These are phyloP conservation scores for Phylloporus arenicola DNA, from an alignment of 768 basidiomycete species.

Conservation along the genomic window DNA sequence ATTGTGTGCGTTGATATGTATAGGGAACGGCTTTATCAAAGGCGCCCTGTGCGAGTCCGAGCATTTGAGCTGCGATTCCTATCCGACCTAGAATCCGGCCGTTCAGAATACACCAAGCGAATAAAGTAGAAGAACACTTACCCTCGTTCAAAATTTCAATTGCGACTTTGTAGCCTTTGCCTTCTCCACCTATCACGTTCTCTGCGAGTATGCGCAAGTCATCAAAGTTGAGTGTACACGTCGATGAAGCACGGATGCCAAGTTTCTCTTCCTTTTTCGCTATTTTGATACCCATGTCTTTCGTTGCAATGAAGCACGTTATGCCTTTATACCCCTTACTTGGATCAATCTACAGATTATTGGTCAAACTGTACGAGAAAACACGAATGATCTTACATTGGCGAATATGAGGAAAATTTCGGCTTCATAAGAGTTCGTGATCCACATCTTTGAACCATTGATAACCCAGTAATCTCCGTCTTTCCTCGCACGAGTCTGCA, in stretches of 20 bases:
- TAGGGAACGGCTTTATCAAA: constrained; percentile 95
- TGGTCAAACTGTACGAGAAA: not conserved
- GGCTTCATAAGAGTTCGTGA: constrained; percentile 91
- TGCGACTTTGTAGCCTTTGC: constrained; percentile 93
- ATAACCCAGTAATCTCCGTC: constrained; percentile 82
- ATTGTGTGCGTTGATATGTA: constrained; percentile 90
- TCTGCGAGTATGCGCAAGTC: constrained; percentile 80
- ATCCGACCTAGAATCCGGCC: constrained; percentile 57
- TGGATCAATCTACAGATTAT: constrained; percentile 58
- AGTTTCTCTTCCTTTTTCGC: constrained; percentile 99
- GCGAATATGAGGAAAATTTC: constrained; percentile 94
- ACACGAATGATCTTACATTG: constrained; percentile 51
- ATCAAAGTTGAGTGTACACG: constrained; percentile 92
- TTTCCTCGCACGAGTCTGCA: constrained; percentile 88
- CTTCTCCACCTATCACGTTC: constrained; percentile 89
- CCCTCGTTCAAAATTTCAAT: constrained; percentile 97
- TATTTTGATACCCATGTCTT: constrained; percentile 94
- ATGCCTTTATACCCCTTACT: constrained; percentile 98
- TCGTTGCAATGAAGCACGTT: constrained; percentile 94
- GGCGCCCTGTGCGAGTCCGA: constrained; percentile 95
- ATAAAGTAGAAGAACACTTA: constrained; percentile 8
- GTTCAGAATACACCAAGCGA: not conserved
- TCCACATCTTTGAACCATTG: constrained; percentile 99
- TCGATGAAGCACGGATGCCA: constrained; percentile 93
- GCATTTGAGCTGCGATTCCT: constrained; percentile 98